Evolutionary conservation across 345 rosid genomes (phyloP).

Genomic region (Barbarea vulgaris): DNA sequence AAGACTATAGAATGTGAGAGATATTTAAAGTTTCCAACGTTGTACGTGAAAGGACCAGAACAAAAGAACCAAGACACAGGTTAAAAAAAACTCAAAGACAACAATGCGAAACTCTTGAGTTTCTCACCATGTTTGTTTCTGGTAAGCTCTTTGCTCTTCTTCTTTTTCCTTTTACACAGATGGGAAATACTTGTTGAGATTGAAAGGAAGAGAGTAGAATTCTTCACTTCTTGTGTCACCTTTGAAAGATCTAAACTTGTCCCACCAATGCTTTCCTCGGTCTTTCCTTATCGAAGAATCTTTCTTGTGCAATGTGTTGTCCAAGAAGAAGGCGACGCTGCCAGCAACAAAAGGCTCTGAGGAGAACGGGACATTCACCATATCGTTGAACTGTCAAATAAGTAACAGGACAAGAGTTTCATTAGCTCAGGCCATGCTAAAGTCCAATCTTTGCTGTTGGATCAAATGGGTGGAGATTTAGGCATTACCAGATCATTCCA

Average conservation of each 20-base stretch:
- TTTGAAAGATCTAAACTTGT: conserved; percentile 70
- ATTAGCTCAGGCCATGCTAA: conserved; percentile 22
- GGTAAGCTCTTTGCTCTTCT: conserved; percentile 29
- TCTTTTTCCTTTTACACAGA: conserved; percentile 56
- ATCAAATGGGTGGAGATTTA: neutral
- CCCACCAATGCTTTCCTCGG: conserved; percentile 99
- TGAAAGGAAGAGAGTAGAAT: conserved; percentile 93
- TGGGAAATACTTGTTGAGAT: conserved; percentile 93
- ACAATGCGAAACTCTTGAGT: conserved; percentile 21
- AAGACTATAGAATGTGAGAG: conserved; percentile 36
- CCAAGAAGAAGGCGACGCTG: conserved; percentile 74
- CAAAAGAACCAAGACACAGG: conserved; percentile 30
- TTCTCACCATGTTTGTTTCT: conserved; percentile 22
- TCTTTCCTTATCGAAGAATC: conserved; percentile 69
- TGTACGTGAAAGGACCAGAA: conserved; percentile 13
- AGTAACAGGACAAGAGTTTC: neutral
- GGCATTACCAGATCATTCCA: neutral
- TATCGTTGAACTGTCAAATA: conserved; percentile 84
- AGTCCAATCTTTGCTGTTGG: neutral
- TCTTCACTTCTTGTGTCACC: conserved; percentile 84
- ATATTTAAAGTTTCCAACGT: conserved; percentile 27
- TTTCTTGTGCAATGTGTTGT: conserved; percentile 69
- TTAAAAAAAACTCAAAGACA: conserved; percentile 10
- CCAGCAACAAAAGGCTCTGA: conserved; percentile 97
- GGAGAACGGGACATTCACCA: conserved; percentile 85